Evolutionary conservation across 768 basidiomycete genomes (phyloP), one percentile per base, ranked within the genome.

Genomic region (Hydnomerulius pinastri): DNA sequence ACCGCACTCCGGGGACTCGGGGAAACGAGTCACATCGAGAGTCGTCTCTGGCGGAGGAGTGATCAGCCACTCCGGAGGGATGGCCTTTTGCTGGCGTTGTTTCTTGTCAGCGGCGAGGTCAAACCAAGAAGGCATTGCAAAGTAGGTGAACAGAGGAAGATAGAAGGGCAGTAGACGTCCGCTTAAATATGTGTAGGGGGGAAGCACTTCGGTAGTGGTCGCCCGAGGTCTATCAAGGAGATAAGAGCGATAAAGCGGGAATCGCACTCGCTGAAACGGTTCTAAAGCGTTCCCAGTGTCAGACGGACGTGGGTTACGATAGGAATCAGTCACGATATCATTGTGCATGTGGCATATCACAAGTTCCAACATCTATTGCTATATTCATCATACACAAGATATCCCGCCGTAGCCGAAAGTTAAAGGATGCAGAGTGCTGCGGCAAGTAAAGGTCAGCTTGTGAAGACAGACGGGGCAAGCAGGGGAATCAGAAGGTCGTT

Each of bases 61-160:
- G 39, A 86, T 69, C 33, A 80, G 56, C 88, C 88, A 92, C 43
- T 82, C 81, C 47, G 74, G 68, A 0, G 90, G 89, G 29, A 90
- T 83, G 1, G 75, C 65, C 3, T 75, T 77, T 17, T 70, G 63
- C 60, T 87, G 87, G 29, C 71, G 68, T 13, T 46, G 61, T 55
- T 74, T 78, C 67, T 87, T 87, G 43, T 80, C 79, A 3, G 72
- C 70, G 29, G 73, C 78, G 7, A 83, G 71, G 20, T 76, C 68
- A 59, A 72, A 68, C 87, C 87, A 88, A 37, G 59, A 43, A 12
- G 50, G 36, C 58, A 62, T 62, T 23, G 21, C 41, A 32, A 38
- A 13, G 23, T 28, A 35, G 17, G 32, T 33, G 43, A 18, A 25
- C 11, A 13, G 24, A 4, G 32, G 39, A 23, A 13, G 24, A 41